Conservation (phyloP, 768 basidiomycete species). For the Fibroporia radiculosa region DNA sequence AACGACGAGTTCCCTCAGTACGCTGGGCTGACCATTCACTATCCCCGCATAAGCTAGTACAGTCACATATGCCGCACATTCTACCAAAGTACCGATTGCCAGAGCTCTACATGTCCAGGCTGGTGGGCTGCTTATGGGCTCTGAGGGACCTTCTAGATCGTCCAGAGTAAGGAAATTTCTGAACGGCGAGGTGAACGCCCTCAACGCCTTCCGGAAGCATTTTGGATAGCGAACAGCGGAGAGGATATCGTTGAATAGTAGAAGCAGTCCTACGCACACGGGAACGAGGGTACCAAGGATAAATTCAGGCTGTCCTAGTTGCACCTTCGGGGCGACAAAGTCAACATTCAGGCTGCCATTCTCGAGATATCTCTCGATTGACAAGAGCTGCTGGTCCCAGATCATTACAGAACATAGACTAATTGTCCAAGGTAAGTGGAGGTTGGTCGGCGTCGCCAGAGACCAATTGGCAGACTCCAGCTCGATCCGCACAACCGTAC, state of each 20-base stretch:
- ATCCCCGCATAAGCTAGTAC: slow-evolving; percentile 29
- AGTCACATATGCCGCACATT: slow-evolving; percentile 36
- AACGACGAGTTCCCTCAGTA: slow-evolving; percentile 21
- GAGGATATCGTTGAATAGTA: slow-evolving; percentile 11
- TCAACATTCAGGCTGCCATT: too few species aligned
- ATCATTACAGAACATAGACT: too few species aligned
- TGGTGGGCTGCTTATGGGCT: slow-evolving; percentile 16
- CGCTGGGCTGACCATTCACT: slow-evolving; percentile 14
- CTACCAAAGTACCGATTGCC: slow-evolving; percentile 29
- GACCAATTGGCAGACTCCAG: too few species aligned
- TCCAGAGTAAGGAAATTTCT: slow-evolving; percentile 42
- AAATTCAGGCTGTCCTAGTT: too few species aligned
- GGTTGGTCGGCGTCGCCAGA: too few species aligned
- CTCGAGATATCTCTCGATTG: too few species aligned
- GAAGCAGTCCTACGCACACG: slow-evolving; percentile 3
- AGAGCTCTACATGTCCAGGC: slow-evolving; percentile 28
- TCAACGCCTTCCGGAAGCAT: slow-evolving; percentile 5
- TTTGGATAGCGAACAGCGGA: slow-evolving; percentile 8
- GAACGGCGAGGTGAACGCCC: slow-evolving; percentile 30
- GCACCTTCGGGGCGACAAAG: too few species aligned
- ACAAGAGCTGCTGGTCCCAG: too few species aligned
- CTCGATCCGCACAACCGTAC: too few species aligned
- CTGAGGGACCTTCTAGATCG: slow-evolving; percentile 37
- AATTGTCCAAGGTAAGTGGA: too few species aligned
- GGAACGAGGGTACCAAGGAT: slow-evolving; percentile 11